Evolutionary conservation across 2,329 filamentous ascomycete genomes (phyloP).

Genomic region (Fusarium odoratissimum): DNA sequence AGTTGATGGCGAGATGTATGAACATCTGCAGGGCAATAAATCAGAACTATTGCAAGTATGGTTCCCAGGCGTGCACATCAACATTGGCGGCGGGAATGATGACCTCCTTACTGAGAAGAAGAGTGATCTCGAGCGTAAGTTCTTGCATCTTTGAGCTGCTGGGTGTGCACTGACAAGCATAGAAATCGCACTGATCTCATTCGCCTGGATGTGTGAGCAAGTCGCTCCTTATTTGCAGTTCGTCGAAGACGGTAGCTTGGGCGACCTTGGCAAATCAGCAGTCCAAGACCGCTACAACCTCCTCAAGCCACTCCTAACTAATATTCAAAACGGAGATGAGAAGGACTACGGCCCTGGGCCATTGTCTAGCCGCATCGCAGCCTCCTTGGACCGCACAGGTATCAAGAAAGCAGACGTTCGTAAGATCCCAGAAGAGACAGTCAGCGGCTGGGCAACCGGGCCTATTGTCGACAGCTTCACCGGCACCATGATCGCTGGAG

Average conservation of each 20-base stretch:
- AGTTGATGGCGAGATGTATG: constrained; percentile 36
- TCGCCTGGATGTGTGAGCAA: constrained; percentile 46
- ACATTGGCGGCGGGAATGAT: constrained; percentile 42
- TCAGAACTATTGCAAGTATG: constrained; percentile 42
- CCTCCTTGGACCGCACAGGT: constrained; percentile 22
- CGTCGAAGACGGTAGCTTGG: constrained; percentile 15
- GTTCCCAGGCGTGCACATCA: constrained; percentile 46
- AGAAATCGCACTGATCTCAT: constrained; percentile 44
- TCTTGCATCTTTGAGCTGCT: not conserved
- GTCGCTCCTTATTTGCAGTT: constrained; percentile 35
- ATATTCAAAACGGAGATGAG: constrained; percentile 29
- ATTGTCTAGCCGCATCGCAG: constrained; percentile 22
- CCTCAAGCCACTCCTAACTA: constrained; percentile 34
- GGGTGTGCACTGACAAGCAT: not conserved
- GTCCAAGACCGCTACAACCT: constrained; percentile 39
- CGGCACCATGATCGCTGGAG: constrained; percentile 27
- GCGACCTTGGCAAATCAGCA: constrained; percentile 24
- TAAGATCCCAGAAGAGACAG: constrained; percentile 25
- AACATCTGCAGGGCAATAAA: constrained; percentile 17
- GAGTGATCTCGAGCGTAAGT: constrained; percentile 43
- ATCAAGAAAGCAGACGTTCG: constrained; percentile 28
- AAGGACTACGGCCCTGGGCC: constrained; percentile 29
- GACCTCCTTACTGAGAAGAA: constrained; percentile 36
- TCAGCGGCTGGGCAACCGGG: constrained; percentile 42
- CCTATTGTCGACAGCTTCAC: constrained; percentile 44